Conservation (phyloP, 169 alveolate species). For the Eimeria zaria region DNA sequence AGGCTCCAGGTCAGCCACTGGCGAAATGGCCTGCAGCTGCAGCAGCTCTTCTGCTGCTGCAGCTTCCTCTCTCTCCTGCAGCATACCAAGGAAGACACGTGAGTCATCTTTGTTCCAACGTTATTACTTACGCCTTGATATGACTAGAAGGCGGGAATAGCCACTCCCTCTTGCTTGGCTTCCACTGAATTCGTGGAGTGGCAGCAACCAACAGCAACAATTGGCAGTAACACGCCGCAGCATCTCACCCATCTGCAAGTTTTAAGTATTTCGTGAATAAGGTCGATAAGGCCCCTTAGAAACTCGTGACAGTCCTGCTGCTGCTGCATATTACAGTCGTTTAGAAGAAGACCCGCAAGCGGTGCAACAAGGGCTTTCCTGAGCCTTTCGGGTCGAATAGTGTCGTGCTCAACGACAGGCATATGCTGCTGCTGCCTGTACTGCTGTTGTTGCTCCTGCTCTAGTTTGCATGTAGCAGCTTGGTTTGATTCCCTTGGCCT, state of each 20-base stretch:
- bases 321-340: constrained; percentile 70
- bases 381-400: constrained; percentile 58
- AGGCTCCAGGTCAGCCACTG: constrained; percentile 1
- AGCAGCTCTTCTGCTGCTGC: constrained; percentile 72
- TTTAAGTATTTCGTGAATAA: constrained; percentile 52
- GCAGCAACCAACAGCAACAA: neutral
- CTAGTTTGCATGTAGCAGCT: constrained; percentile 29
- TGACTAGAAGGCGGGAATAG: neutral
- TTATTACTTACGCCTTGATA: neutral
- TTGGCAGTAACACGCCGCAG: neutral
- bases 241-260: constrained; percentile 58
- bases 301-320: constrained; percentile 76
- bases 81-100: neutral
- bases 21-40: constrained; percentile 50
- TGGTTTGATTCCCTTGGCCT: constrained; percentile 52
- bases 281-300: constrained; percentile 51
- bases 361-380: constrained; percentile 76
- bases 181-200: neutral
- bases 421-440: neutral
- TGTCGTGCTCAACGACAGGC: neutral
- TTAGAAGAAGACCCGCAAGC: constrained; percentile 54
- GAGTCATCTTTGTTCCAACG: neutral
- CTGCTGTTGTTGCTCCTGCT: constrained; percentile 4
- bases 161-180: neutral
- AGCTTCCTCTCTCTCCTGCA: constrained; percentile 68